Conservation (phyloP, 305 asterid genomes). For the Fraxinus greggii region DNA sequence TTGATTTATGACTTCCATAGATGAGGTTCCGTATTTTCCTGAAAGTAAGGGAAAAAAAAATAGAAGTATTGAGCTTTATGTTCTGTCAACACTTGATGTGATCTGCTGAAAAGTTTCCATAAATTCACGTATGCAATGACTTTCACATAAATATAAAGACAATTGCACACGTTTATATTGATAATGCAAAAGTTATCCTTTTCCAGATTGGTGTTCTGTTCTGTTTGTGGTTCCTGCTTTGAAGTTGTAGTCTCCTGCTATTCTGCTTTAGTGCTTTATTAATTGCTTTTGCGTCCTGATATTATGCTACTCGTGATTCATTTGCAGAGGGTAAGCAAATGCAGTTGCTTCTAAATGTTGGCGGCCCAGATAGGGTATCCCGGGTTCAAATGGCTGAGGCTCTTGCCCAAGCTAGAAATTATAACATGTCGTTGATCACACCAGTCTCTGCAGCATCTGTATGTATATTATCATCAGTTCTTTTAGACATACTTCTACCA, state of each 20-base stretch:
- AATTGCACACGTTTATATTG: neutral
- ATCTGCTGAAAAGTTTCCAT: neutral
- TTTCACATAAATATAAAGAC: neutral
- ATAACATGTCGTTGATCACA: conserved; percentile 59
- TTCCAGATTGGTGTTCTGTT: neutral
- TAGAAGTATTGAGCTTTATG: neutral
- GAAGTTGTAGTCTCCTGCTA: neutral
- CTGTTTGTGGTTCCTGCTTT: neutral
- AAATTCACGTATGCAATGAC: neutral
- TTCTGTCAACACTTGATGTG: neutral
- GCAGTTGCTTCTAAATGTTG: conserved; percentile 70
- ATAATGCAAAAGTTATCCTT: conserved; percentile 2
- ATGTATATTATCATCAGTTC: conserved; percentile 21
- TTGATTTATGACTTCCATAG: neutral
- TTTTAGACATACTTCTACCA: neutral
- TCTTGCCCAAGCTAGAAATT: conserved; percentile 65
- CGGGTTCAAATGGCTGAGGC: conserved; percentile 95
- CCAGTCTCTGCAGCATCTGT: conserved; percentile 80
- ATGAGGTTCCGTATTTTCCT: neutral
- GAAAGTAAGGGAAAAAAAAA: neutral
- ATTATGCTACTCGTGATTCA: neutral
- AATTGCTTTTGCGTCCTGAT: conserved; percentile 3
- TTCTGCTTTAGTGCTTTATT: neutral
- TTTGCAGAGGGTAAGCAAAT: conserved; percentile 55
- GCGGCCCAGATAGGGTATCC: conserved; percentile 84